Base-by-base conservation (phyloP, 2,329 filamentous ascomycete genomes). In the Aureobasidium sp. region DNA sequence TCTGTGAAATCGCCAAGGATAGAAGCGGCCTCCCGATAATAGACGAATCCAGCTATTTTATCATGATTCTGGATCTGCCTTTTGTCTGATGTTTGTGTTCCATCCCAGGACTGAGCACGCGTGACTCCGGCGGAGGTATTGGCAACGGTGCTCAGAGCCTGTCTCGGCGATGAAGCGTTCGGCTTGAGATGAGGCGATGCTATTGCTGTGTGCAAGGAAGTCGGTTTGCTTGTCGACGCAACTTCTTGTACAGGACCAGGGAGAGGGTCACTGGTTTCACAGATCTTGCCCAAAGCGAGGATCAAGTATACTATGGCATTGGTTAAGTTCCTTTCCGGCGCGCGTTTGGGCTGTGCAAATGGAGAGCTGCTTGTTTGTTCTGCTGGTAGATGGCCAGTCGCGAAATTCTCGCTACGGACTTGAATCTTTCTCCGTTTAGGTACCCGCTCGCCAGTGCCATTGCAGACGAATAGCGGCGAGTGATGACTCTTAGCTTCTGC, bases 251-350 rank as follows among this genome's bases (percentile, higher is more conserved):
- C 80, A 2, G 87, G 78, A 2, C 78, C 79, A 20, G 82, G 82
- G 12, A 87, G 69, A 20, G 78, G 76, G 4, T 76, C 71, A 48
- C 77, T 76, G 63, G 81, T 76, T 63, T 80, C 74, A 68, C 90
- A 93, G 13, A 97, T 88, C 70, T 91, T 92, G 20, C 94, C 94
- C 6, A 99, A 77, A 0, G 93, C 93, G 60, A 97, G 80, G 0
- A 96, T 85, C 4, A 93, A 80, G 2, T 97, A 81, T 1, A 97
- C 84, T 43, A 97, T 81, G 0, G 92, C 92, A 67, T 90, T 96
- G 59, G 86, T 83, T 17, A 94, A 85, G 8, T 88, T 56, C 17
- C 60, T 62, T 10, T 62, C 60, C 6, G 60, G 60, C 9, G 32
- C 17, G 20, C 44, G 44, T 26, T 44, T 60, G 17, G n/a, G 8